A percentile compares a stretch with the other conserved stretches of the same genome.
Evolutionary conservation across 495 filamentous ascomycete genomes (phyloP).

Genomic region (Penicillium samsonianum): DNA sequence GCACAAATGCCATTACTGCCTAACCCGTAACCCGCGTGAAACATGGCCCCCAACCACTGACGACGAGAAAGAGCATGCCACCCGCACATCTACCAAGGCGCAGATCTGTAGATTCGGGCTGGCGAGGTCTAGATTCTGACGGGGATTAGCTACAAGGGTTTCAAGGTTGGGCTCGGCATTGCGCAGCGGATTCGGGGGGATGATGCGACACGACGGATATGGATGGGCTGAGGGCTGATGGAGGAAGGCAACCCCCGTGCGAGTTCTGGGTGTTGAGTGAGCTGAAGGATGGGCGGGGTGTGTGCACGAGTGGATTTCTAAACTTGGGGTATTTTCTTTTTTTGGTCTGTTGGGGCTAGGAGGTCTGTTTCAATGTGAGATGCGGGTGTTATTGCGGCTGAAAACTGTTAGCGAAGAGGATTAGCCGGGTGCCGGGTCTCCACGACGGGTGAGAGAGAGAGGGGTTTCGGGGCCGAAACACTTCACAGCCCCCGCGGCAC

Average conservation of each 20-base stretch:
- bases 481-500: slow-evolving; percentile 3
- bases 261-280: neutral
- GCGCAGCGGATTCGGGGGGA: neutral
- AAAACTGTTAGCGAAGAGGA: neutral
- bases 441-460: neutral
- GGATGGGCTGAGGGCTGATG: neutral
- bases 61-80: neutral
- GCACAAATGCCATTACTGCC: slow-evolving; percentile 3
- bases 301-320: neutral
- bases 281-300: neutral
- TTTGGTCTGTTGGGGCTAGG: neutral
- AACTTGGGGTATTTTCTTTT: neutral
- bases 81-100: neutral
- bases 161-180: neutral
- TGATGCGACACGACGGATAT: neutral
- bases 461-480: neutral
- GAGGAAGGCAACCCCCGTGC: neutral
- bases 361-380: neutral
- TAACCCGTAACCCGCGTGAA: slow-evolving; percentile 4
- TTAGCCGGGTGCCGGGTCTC: neutral
- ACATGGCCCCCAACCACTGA: neutral
- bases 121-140: neutral
- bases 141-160: neutral
- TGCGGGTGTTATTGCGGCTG: neutral
- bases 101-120: neutral